These are phyloP conservation scores for Pythium folliculosum DNA, from an alignment of 352 stramenopile species.

Conservation along the genomic window DNA sequence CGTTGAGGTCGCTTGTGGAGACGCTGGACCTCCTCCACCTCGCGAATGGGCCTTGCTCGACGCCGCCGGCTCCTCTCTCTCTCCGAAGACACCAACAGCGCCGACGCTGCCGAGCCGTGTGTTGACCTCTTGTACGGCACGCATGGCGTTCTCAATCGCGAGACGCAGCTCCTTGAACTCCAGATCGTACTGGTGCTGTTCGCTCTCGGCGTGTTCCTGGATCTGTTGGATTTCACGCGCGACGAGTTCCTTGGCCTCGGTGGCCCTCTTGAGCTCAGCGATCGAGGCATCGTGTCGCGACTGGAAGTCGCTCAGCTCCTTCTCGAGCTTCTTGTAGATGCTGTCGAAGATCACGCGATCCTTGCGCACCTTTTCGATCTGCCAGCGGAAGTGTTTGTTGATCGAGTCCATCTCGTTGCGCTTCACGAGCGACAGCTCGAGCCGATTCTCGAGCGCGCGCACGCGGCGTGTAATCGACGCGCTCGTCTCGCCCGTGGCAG, in stretches of 20 bases:
- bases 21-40: background rate
- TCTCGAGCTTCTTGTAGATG: slow-evolving; percentile 87
- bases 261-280: slow-evolving; percentile 46
- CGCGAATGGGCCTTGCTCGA: background rate
- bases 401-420: slow-evolving; percentile 83
- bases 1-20: background rate
- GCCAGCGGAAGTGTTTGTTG: slow-evolving; percentile 72
- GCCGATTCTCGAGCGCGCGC: slow-evolving; percentile 65
- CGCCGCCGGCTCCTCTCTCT: slow-evolving; percentile 4
- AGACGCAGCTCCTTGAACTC: slow-evolving; percentile 65
- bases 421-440: slow-evolving; percentile 77
- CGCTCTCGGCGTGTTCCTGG: slow-evolving; percentile 46
- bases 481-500: slow-evolving; percentile 43
- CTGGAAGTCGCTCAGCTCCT: slow-evolving; percentile 58
- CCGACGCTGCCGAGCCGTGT: slow-evolving; percentile 22
- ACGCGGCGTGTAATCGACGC: slow-evolving; percentile 50
- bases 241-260: slow-evolving; percentile 48
- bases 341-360: slow-evolving; percentile 79
- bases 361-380: slow-evolving; percentile 68
- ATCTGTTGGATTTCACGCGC: slow-evolving; percentile 49
- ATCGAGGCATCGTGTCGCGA: slow-evolving; percentile 47
- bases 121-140: slow-evolving; percentile 15
- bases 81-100: slow-evolving; percentile 17
- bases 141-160: slow-evolving; percentile 54
- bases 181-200: slow-evolving; percentile 61